Base-by-base conservation (phyloP, 768 basidiomycete species). In the Tylopilus plumbeoviolaceoides region DNA sequence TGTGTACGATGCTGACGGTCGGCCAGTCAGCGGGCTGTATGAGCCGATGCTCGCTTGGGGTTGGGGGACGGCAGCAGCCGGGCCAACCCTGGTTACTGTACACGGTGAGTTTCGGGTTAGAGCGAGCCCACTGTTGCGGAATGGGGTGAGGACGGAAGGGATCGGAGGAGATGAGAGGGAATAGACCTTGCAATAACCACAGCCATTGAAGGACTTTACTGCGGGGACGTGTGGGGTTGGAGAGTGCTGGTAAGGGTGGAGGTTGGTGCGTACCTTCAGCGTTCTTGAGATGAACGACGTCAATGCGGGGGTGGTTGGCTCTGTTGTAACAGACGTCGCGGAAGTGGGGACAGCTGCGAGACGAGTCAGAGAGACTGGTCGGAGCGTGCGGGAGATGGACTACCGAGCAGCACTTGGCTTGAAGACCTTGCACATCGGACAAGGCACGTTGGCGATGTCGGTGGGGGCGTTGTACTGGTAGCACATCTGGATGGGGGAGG, bases 381-480 rank as follows among this genome's bases (percentile, higher is more conserved):
- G 47, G 51, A 44, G 54, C n/a, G 51, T 47, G 53, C 44, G 40
- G 61, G 61, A 20, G 39, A n/a, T 11, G 20, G 39, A 8, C 39
- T 63, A 85, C 86, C 81, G 84, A 59, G 80, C 64, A 49, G 67
- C 68, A 51, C 72, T 84, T 68, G 67, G 84, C 74, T 73, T 77
- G 74, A 85, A 90, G 59, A 89, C 86, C 75, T 82, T 87, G 79
- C 89, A 91, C 87, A 91, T 89, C 4, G 87, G 85, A 66, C 89
- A 91, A 53, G 79, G 78, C 53, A 77, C 77, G 43, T 80, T 79
- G 21, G 81, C 78, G 70, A 85, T 82, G 71, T 86, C 83, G n/a
- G 51, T 69, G 48, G 86, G 69, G 42, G 87, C 85, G 63, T 84
- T 84, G 53, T 81, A 75, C 50, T 77, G 78, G 70, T 83, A 85